Base-by-base conservation (phyloP, 1,139 yeast species). In the Kluyveromyces sp. region DNA sequence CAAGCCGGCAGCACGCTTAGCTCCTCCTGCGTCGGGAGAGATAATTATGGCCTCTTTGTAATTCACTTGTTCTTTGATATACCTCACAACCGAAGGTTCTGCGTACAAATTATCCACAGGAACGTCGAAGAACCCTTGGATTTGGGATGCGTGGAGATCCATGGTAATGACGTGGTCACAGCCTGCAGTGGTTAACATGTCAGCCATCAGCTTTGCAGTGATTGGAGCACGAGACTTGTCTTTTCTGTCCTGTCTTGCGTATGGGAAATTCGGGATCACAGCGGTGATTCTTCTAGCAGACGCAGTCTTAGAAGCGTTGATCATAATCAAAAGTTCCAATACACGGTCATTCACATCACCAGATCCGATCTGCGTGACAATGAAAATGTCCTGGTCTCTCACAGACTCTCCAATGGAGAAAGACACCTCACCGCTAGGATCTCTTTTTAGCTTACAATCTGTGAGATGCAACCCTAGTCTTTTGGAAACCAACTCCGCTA, bases 11-110 rank as follows among this genome's bases (percentile, higher is more conserved):
- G 95, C 98, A 61, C 98, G 78, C 66, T 92, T 92, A 48, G 98
- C 98, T 46, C 98, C 98, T 58, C 98, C 98, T 3, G 98, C 98
- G 69, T 92, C 98, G 2, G 98, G 98, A 1, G 96, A 87, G 18
- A 88, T 87, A 48, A 92, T 83, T 47, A 89, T 87, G 31, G 94
- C 80, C 50, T 87, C 80, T 36, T 76, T 71, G 58, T 74, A 80
- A 49, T 75, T 73, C 47, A 84, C 74, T 53, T 80, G 74, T 56
- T 86, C 95, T 51, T 78, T 78, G 50, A 92, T 87, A 62, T 87
- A 89, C 60, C 92, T 75, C 47, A 89, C 86, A 31, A 86, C 96
- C 56, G 87, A 80, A 44, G 97, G 98, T 65, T 92, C 97, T 26
- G 96, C 96, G 58, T 89, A 92, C 56, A 92, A 70, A 65, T 92